phyloP scores from a whole-genome alignment of 495 filamentous ascomycete genomes.

The Trichoderma asperelloides region DNA sequence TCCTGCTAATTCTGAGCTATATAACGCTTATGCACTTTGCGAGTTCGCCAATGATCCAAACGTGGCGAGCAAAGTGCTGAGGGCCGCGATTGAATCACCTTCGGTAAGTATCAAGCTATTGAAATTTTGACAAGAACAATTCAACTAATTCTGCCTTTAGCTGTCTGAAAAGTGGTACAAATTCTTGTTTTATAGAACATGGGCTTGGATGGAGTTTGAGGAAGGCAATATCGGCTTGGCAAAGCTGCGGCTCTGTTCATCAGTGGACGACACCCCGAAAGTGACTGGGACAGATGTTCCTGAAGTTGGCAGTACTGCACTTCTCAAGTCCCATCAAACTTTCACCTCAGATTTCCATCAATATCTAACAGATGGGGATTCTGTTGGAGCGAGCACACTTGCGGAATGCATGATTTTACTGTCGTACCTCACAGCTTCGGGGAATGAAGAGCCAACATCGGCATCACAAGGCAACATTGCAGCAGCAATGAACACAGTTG shows the following conservation, averaged over 20 bases:
- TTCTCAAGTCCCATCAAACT: conserved; percentile 49
- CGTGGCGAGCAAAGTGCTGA: neutral
- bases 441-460: conserved; percentile 23
- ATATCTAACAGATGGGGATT: conserved; percentile 42
- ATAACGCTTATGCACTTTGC: conserved; percentile 69
- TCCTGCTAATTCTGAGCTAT: conserved; percentile 56
- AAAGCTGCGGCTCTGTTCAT: conserved; percentile 22
- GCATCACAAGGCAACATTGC: conserved; percentile 41
- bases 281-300: neutral
- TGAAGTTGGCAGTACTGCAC: conserved; percentile 26
- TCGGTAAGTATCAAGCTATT: neutral
- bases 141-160: conserved; percentile 55
- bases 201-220: conserved; percentile 61
- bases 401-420: conserved; percentile 54
- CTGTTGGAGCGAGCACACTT: conserved; percentile 38
- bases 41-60: conserved; percentile 44
- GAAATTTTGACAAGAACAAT: conserved; percentile 22
- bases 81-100: neutral
- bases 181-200: conserved; percentile 57
- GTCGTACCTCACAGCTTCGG: conserved; percentile 46
- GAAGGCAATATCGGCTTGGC: conserved; percentile 25
- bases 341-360: conserved; percentile 46
- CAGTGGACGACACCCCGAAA: conserved; percentile 18
- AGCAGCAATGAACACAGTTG: conserved; percentile 34
- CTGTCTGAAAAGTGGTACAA: conserved; percentile 13